phyloP scores from a whole-genome alignment of 2,329 filamentous ascomycete species.

The Arthrinium puccinioides region DNA sequence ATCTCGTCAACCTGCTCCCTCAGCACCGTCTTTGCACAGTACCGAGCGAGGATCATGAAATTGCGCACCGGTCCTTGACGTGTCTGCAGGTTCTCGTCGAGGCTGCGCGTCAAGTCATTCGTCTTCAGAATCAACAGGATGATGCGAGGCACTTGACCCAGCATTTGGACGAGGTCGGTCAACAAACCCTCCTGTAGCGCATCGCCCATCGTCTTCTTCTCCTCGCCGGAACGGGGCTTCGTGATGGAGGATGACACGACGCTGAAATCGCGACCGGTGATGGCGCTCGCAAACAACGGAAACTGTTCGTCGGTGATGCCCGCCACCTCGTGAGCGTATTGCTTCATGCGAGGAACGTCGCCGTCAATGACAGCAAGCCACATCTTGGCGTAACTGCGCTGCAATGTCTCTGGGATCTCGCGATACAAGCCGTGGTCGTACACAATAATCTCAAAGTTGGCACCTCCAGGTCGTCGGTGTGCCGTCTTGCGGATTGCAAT shows the following conservation, averaged over 20 bases:
- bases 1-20: conserved; percentile 57
- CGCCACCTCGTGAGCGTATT: conserved; percentile 82
- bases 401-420: conserved; percentile 72
- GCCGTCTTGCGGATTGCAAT: conserved; percentile 81
- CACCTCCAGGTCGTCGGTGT: conserved; percentile 41
- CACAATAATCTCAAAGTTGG: conserved; percentile 91
- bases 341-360: conserved; percentile 78
- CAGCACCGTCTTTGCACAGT: conserved; percentile 60
- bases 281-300: conserved; percentile 89
- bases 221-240: conserved; percentile 57
- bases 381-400: conserved; percentile 88
- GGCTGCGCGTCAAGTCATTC: conserved; percentile 87
- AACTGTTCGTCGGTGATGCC: conserved; percentile 86
- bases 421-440: conserved; percentile 98
- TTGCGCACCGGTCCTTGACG: conserved; percentile 56
- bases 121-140: conserved; percentile 96
- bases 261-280: conserved; percentile 86
- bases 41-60: conserved; percentile 62
- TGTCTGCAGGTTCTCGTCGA: conserved; percentile 86
- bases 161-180: conserved; percentile 77
- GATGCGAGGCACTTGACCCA: conserved; percentile 83
- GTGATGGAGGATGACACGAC: conserved; percentile 58
- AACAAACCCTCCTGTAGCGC: conserved; percentile 84
- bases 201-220: conserved; percentile 80
- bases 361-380: conserved; percentile 94